Evolutionary conservation across 2,329 filamentous ascomycete genomes (phyloP), one percentile per base, ranked within the genome.

Genomic region (Mycosphaerelloides madeirae): DNA sequence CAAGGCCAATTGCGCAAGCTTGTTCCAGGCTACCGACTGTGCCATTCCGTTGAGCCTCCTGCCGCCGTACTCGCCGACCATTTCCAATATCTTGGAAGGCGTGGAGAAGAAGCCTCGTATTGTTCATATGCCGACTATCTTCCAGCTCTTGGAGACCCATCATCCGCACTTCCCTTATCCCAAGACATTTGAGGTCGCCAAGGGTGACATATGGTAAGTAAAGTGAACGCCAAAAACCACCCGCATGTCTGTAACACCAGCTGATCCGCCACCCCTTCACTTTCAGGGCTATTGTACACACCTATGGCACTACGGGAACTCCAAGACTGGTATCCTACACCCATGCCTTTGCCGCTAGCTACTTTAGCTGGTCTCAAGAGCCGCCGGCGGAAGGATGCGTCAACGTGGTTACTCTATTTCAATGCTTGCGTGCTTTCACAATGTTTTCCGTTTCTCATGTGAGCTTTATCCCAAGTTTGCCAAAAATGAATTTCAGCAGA

Each of bases 221-320:
- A n/a, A n/a, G n/a, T n/a, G n/a, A n/a, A n/a, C n/a, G n/a, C n/a
- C n/a, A n/a, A n/a, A n/a, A n/a, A n/a, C n/a, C n/a, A n/a, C n/a
- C n/a, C n/a, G n/a, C n/a, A n/a, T n/a, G n/a, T n/a, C n/a, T n/a
- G n/a, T n/a, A n/a, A n/a, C n/a, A n/a, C n/a, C n/a, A n/a, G n/a
- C n/a, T n/a, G n/a, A n/a, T n/a, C n/a, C n/a, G n/a, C n/a, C n/a
- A n/a, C n/a, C n/a, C n/a, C n/a, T n/a, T n/a, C n/a, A n/a, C n/a
- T n/a, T n/a, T n/a, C n/a, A n/a, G n/a, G n/a, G n/a, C n/a, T n/a
- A 29, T 40, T 6, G 28, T 40, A 3, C 38, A 40, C 15, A 40
- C 38, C n/a, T 40, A 20, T 6, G 38, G 38, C 8, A 40, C 28
- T 12, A 40, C 38, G 5, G 6, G 25, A 7, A 16, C 15, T 12